A percentile compares a stretch with the other conserved stretches of the same genome.
These are phyloP conservation scores for Medicago arabica DNA, from an alignment of 306 rosid species.

Conservation along the genomic window DNA sequence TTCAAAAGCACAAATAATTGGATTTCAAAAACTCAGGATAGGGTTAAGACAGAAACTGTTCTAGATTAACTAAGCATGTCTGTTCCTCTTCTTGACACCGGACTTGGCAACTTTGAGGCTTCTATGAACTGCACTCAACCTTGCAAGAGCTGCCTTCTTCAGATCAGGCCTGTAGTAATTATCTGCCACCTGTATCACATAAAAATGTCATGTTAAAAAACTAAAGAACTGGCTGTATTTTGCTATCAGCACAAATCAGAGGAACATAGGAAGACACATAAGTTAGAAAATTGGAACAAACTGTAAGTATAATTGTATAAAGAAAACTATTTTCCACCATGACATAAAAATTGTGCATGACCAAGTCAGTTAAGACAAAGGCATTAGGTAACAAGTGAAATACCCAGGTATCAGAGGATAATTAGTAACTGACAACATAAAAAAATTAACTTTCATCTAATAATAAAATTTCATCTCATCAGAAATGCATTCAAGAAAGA, in stretches of 20 bases:
- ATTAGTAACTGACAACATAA: too few relatives aligned
- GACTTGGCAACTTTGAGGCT: conserved; percentile 93
- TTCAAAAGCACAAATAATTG: neutral
- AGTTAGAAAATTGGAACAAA: neutral
- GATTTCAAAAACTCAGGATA: too few relatives aligned
- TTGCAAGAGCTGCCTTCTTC: conserved; percentile 83
- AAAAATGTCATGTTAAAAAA: neutral
- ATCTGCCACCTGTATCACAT: conserved; percentile 55
- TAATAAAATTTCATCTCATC: too few relatives aligned
- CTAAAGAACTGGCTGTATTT: neutral
- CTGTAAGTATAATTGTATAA: neutral
- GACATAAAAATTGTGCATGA: neutral
- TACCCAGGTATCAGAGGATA: neutral
- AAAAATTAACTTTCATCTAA: too few relatives aligned
- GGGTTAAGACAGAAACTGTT: neutral
- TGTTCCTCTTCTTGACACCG: conserved; percentile 92
- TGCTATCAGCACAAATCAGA: neutral
- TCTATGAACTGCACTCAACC: conserved; percentile 87
- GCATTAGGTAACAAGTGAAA: neutral
- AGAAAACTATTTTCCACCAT: neutral
- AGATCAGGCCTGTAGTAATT: conserved; percentile 90
- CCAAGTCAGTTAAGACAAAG: neutral
- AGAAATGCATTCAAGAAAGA: neutral
- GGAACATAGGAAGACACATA: neutral
- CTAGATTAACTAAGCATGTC: conserved; percentile 53